Evolutionary conservation across 2,329 filamentous ascomycete species (phyloP).

Genomic region (Cladosporium sphaerospermum): DNA sequence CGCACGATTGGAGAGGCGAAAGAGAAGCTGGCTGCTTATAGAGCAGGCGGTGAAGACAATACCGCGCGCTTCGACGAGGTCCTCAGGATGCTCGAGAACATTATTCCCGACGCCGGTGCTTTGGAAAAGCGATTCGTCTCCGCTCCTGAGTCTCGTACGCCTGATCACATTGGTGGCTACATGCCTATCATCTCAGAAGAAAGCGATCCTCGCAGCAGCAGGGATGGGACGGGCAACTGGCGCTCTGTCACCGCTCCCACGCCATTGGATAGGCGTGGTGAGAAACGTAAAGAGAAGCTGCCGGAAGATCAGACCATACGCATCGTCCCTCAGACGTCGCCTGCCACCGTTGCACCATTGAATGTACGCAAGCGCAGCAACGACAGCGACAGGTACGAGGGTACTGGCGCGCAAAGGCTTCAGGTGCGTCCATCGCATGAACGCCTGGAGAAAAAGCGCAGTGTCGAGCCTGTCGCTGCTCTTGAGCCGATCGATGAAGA

Average conservation of each 20-base stretch:
- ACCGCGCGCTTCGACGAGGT: slow-evolving; percentile 53
- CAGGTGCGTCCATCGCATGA: slow-evolving; percentile 19
- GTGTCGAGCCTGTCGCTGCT: slow-evolving; percentile 16
- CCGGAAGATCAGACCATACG: slow-evolving; percentile 46
- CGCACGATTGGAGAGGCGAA: slow-evolving; percentile 54
- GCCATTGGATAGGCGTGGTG: slow-evolving; percentile 7
- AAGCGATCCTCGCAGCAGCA: slow-evolving; percentile 27
- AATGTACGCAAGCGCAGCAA: slow-evolving; percentile 47
- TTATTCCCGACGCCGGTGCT: slow-evolving; percentile 23
- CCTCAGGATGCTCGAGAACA: slow-evolving; percentile 41
- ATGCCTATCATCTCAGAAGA: slow-evolving; percentile 51
- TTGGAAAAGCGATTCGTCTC: slow-evolving; percentile 39
- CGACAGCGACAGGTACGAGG: slow-evolving; percentile 23
- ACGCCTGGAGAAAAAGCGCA: slow-evolving; percentile 17
- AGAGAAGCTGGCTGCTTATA: slow-evolving; percentile 48
- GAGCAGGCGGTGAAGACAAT: slow-evolving; percentile 41
- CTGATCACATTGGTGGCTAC: slow-evolving; percentile 26
- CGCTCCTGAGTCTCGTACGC: slow-evolving; percentile 34
- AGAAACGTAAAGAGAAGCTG: slow-evolving; percentile 21
- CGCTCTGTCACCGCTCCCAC: slow-evolving; percentile 39
- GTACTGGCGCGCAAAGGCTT: slow-evolving; percentile 12
- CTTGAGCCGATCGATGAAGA: slow-evolving; percentile 26
- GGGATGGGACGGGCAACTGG: slow-evolving; percentile 32
- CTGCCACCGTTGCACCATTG: slow-evolving; percentile 46
- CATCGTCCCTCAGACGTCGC: slow-evolving; percentile 49